Percentiles rank a stretch among this genome's conserved stretches.
Conservation (phyloP, 2,329 filamentous ascomycete species). For the Exophiala xenobiotica region DNA sequence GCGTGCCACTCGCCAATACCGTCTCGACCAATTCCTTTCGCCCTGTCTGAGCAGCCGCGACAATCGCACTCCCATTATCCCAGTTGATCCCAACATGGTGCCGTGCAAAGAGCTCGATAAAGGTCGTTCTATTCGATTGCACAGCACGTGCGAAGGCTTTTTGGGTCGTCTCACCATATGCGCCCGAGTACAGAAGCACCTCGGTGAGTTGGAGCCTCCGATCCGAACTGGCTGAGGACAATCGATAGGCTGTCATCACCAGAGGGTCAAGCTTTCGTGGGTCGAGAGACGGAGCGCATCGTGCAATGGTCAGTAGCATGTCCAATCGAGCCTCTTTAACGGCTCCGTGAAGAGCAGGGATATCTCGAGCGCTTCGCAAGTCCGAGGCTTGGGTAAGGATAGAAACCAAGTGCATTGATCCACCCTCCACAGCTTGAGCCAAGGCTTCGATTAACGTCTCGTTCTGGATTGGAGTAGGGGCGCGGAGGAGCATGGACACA, state of each 20-base stretch:
- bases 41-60: conserved; percentile 3
- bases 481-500: conserved; percentile 5
- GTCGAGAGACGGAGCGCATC: conserved; percentile 5
- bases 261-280: not conserved
- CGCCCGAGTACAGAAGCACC: conserved; percentile 3
- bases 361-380: not conserved
- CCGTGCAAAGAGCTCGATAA: conserved; percentile 3
- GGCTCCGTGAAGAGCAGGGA: conserved; percentile 3
- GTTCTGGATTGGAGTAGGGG: not conserved
- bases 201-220: not conserved
- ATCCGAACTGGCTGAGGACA: not conserved
- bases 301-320: conserved; percentile 2
- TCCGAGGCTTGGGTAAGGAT: conserved; percentile 3
- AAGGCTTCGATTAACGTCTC: conserved; percentile 8
- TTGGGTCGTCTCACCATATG: not conserved
- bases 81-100: conserved; percentile 11
- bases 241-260: not conserved
- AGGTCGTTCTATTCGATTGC: not conserved
- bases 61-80: conserved; percentile 3
- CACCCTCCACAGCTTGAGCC: conserved; percentile 3
- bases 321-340: conserved; percentile 2
- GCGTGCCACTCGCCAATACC: conserved; percentile 2
- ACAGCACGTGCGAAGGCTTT: conserved; percentile 4
- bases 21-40: not conserved
- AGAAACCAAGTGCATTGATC: conserved; percentile 2